Percentiles rank a stretch among this genome's conserved stretches.
Conservation (phyloP, 257 asterid species). For the Solanum bukasovii region DNA sequence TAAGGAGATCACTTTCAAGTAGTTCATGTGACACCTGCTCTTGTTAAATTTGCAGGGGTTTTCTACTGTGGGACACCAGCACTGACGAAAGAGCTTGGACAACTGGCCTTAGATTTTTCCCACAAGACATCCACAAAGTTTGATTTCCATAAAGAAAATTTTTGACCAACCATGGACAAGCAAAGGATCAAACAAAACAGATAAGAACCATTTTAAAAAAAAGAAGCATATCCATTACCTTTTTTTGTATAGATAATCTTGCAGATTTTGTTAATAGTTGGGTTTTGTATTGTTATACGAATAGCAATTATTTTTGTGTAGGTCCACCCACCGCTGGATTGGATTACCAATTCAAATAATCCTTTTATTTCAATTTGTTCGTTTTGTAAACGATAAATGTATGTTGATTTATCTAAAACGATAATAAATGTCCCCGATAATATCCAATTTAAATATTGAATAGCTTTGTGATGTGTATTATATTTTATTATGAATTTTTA, state of each 20-base stretch:
- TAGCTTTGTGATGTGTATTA: too few species aligned
- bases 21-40: too few species aligned
- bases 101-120: slow-evolving; percentile 52
- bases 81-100: slow-evolving; percentile 45
- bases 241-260: background rate
- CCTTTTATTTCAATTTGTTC: too few species aligned
- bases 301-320: background rate
- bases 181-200: background rate
- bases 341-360: background rate
- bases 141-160: slow-evolving; percentile 60
- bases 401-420: too few species aligned
- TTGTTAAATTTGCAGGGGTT: slow-evolving; percentile 33
- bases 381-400: too few species aligned
- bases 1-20: background rate
- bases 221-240: background rate
- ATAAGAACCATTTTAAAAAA: background rate
- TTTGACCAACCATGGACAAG: slow-evolving; percentile 1
- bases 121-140: slow-evolving; percentile 51
- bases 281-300: background rate
- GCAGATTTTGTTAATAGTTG: background rate
- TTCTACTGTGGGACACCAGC: slow-evolving; percentile 63
- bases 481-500: too few species aligned
- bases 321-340: background rate
- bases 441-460: too few species aligned
- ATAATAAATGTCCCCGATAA: too few species aligned